phyloP scores from a whole-genome alignment of 257 asterid genomes.

The Cinchona pubescens region DNA sequence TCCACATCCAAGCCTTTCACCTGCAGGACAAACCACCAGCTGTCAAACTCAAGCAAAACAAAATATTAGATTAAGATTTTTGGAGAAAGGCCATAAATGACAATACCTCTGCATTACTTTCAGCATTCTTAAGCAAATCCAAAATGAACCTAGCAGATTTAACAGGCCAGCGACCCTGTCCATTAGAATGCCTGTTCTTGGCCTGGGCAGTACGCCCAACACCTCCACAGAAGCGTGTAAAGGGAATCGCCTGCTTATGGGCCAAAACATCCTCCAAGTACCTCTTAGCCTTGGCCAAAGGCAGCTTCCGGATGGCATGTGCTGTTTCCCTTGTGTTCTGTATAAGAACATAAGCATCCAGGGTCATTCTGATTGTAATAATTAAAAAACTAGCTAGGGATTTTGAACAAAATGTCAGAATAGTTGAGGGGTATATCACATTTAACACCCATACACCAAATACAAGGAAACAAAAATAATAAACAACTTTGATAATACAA shows the following conservation, averaged over 20 bases:
- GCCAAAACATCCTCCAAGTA: conserved; percentile 83
- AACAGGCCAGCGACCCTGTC: conserved; percentile 93
- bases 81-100: background rate
- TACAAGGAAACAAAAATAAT: background rate
- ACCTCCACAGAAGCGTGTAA: conserved; percentile 79
- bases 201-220: conserved; percentile 93
- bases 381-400: background rate
- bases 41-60: background rate
- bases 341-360: background rate
- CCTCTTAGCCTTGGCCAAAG: conserved; percentile 75
- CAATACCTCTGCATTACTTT: conserved; percentile 87
- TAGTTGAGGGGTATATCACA: background rate
- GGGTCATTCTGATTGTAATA: background rate
- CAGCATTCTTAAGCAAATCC: conserved; percentile 79
- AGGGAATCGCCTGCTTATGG: conserved; percentile 88
- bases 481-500: background rate
- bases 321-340: conserved; percentile 92
- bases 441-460: background rate
- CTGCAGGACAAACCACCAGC: conserved; percentile 29
- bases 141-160: conserved; percentile 70
- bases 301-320: conserved; percentile 71
- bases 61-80: background rate
- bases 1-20: conserved; percentile 94
- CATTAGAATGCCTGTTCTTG: conserved; percentile 85
- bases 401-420: background rate